phyloP scores from a whole-genome alignment of 225 moss, liverwort and hornwort genomes.

The Neckera pumila region DNA sequence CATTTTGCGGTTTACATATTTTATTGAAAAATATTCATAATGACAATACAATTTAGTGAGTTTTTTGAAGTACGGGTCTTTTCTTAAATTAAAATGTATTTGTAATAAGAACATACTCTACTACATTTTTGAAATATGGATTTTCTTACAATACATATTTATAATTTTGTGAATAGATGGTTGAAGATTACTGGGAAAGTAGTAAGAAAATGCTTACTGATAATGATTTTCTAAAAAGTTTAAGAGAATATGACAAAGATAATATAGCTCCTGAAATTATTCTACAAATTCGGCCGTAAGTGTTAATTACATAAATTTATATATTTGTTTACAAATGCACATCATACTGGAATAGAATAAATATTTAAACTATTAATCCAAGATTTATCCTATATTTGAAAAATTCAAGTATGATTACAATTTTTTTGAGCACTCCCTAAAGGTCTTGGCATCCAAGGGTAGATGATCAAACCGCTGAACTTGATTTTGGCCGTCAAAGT shows the following conservation, averaged over 20 bases:
- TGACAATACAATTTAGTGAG: too few relatives aligned
- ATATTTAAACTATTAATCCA: too few relatives aligned
- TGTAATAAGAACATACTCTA: not conserved
- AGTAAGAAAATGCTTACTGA: conserved; percentile 90
- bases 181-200: conserved; percentile 95
- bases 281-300: conserved; percentile 50
- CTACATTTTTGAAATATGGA: too few relatives aligned
- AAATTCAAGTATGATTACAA: too few relatives aligned
- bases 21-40: not conserved
- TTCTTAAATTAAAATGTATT: not conserved
- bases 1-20: fast-evolving
- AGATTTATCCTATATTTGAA: not conserved
- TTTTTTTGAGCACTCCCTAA: not conserved
- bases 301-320: not conserved
- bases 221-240: conserved; percentile 68
- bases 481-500: fast-evolving
- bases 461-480: not conserved
- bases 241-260: conserved; percentile 74
- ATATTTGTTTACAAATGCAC: not conserved
- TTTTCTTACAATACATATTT: not conserved
- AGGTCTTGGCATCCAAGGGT: not conserved
- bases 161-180: conserved; percentile 25
- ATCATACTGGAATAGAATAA: too few relatives aligned
- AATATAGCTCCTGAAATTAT: conserved; percentile 62
- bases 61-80: not conserved